These are phyloP conservation scores for Didymella pinodella DNA, from an alignment of 2,329 filamentous ascomycete species.

Conservation along the genomic window DNA sequence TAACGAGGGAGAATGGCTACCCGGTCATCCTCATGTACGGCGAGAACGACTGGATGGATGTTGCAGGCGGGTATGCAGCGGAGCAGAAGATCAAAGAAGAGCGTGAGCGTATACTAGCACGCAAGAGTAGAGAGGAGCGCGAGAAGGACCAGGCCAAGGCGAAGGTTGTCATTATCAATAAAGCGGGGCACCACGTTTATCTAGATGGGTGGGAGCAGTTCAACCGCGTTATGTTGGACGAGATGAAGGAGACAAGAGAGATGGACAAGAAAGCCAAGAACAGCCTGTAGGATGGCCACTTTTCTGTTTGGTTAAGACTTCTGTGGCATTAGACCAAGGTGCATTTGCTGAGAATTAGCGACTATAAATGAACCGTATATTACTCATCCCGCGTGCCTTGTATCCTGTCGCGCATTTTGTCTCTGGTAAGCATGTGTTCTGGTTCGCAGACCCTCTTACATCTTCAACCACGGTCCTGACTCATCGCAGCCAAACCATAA, in stretches of 20 bases:
- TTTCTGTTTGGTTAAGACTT: not conserved
- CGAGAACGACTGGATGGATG: conserved; percentile 99
- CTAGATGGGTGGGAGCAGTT: conserved; percentile 75
- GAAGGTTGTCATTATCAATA: conserved; percentile 79
- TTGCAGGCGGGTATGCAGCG: conserved; percentile 81
- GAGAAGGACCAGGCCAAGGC: conserved; percentile 77
- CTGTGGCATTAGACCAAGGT: not conserved
- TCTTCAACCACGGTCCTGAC: not conserved
- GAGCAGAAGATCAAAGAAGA: conserved; percentile 79
- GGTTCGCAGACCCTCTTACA: not conserved
- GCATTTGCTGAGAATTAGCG: not conserved
- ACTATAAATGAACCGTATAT: not conserved
- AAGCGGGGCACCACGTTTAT: conserved; percentile 76
- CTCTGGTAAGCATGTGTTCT: not conserved
- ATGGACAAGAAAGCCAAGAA: conserved; percentile 23
- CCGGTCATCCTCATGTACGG: conserved; percentile 96
- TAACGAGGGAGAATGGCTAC: conserved; percentile 69
- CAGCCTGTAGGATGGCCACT: not conserved
- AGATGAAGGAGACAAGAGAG: conserved; percentile 70
- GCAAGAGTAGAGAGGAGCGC: conserved; percentile 73
- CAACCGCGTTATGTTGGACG: conserved; percentile 68
- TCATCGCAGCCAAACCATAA: too few species aligned
- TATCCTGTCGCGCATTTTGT: not conserved
- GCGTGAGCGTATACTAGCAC: conserved; percentile 65
- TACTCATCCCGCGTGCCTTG: not conserved